These are phyloP conservation scores for Talaromyces borbonicus DNA, from an alignment of 495 filamentous ascomycete species.

Conservation along the genomic window DNA sequence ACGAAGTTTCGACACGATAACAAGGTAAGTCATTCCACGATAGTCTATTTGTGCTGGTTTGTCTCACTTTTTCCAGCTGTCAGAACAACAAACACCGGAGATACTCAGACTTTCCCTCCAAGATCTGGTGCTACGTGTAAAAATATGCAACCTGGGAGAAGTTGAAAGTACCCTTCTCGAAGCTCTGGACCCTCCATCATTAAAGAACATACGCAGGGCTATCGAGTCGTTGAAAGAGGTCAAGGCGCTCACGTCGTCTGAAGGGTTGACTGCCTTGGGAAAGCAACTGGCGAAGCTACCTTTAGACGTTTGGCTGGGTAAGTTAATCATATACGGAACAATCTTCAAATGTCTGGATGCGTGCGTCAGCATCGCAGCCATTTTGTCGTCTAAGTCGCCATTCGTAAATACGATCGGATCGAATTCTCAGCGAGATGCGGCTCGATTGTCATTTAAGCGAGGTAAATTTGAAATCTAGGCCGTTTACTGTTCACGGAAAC, in stretches of 20 bases:
- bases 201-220: constrained; percentile 83
- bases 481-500: not conserved
- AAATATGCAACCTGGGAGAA: constrained; percentile 87
- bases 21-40: constrained; percentile 22
- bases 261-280: constrained; percentile 81
- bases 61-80: constrained; percentile 41
- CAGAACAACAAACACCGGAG: constrained; percentile 88
- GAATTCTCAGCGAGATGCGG: constrained; percentile 66
- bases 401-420: constrained; percentile 80
- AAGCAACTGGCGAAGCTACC: constrained; percentile 78
- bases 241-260: constrained; percentile 67
- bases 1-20: constrained; percentile 77
- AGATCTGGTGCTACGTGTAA: constrained; percentile 90
- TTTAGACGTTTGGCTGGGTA: constrained; percentile 88
- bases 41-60: not conserved
- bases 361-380: constrained; percentile 79
- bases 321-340: constrained; percentile 73
- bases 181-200: constrained; percentile 80
- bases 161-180: constrained; percentile 85
- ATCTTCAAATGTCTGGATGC: constrained; percentile 89
- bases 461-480: constrained; percentile 24
- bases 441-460: constrained; percentile 65
- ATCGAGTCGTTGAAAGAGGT: constrained; percentile 91
- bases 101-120: constrained; percentile 90
- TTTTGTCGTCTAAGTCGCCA: constrained; percentile 88